Percentiles rank a stretch among this genome's conserved stretches.
These are phyloP conservation scores for Claviceps purpurea DNA, from an alignment of 2,329 filamentous ascomycete species.

Conservation along the genomic window DNA sequence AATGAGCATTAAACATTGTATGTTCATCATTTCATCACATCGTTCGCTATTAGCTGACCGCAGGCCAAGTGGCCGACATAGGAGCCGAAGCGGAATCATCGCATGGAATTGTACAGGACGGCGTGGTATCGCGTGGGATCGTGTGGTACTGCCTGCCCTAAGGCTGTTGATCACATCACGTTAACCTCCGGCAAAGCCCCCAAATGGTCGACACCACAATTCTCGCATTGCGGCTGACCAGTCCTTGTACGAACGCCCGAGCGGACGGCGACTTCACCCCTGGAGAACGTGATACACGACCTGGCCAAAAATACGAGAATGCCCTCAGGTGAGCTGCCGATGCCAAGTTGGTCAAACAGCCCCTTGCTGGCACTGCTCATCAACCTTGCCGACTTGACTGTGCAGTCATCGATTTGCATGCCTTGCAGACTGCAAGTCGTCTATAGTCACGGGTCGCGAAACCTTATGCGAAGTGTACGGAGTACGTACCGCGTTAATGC, in stretches of 20 bases:
- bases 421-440: not conserved
- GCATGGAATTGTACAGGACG: too few species aligned
- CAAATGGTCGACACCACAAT: not conserved
- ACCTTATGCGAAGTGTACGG: not conserved
- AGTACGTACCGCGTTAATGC: not conserved
- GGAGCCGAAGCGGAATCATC: too few species aligned
- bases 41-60: too few species aligned
- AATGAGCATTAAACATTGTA: too few species aligned
- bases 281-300: constrained; percentile 2
- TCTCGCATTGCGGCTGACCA: constrained; percentile 5
- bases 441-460: not conserved
- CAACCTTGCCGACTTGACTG: not conserved
- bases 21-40: too few species aligned
- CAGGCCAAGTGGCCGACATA: too few species aligned
- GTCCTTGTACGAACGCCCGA: not conserved
- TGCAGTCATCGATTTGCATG: too few species aligned
- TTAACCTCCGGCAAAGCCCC: not conserved
- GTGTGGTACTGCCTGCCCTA: too few species aligned
- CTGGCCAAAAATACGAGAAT: constrained; percentile 9
- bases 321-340: not conserved
- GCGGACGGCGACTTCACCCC: not conserved
- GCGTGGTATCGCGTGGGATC: too few species aligned
- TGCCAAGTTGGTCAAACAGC: not conserved
- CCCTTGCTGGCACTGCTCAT: not conserved
- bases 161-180: too few species aligned